These are phyloP conservation scores for Acanthamoeba lenticulata DNA, from an alignment of 208 protist species.

Conservation along the genomic window DNA sequence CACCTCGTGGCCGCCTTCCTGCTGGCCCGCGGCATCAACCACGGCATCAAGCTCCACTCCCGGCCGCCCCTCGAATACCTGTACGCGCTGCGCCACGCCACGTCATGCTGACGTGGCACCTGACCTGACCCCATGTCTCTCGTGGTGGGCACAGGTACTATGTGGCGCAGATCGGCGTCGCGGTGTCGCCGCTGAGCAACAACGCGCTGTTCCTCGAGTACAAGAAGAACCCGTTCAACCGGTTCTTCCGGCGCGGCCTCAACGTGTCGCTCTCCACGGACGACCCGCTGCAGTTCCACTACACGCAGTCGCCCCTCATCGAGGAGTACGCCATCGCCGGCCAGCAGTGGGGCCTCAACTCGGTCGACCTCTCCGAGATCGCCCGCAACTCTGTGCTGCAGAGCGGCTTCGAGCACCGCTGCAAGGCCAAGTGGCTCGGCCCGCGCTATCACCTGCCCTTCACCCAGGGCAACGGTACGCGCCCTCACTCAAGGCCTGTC, in stretches of 20 bases:
- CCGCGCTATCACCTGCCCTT: constrained; percentile 25
- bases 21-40: constrained; percentile 95
- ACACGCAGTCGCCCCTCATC: constrained; percentile 97
- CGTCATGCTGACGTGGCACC: too few relatives aligned
- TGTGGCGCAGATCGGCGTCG: constrained; percentile 97
- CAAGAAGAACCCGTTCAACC: constrained; percentile 95
- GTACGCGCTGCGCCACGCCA: constrained; percentile 72
- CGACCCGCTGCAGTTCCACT: constrained; percentile 97
- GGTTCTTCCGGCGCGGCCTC: constrained; percentile 95
- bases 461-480: constrained; percentile 49
- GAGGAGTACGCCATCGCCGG: constrained; percentile 98
- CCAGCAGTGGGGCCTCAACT: constrained; percentile 94
- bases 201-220: constrained; percentile 98
- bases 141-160: constrained; percentile 89
- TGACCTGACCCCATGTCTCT: too few relatives aligned
- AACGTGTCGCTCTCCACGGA: constrained; percentile 98
- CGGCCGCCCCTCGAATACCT: constrained; percentile 97
- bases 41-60: constrained; percentile 96
- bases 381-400: constrained; percentile 97
- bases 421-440: constrained; percentile 95
- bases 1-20: constrained; percentile 95
- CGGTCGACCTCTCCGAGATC: constrained; percentile 98
- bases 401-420: constrained; percentile 93
- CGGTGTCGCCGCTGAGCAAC: constrained; percentile 99
- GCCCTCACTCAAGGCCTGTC: background rate